Evolutionary conservation across 2,329 filamentous ascomycete species (phyloP), one percentile per base, ranked within the genome.

Genomic region (Ascochyta koolunga): DNA sequence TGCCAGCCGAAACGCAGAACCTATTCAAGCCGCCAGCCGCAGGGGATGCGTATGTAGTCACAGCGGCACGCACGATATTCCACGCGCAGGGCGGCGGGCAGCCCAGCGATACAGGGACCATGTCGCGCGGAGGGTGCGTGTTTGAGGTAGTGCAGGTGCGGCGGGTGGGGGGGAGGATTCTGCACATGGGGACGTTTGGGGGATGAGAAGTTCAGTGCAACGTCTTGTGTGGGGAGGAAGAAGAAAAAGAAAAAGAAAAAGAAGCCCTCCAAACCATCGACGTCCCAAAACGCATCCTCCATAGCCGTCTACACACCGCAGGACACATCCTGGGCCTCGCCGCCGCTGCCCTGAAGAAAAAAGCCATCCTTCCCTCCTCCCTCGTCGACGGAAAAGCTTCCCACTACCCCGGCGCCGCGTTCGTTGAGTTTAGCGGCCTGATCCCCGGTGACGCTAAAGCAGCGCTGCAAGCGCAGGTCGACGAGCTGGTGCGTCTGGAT

Each of bases 41-140:
- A 5, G 31, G 39, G 7, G 13, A 48, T 1, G 79, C 84, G 60
- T 79, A 81, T 64, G 81, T 86, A n/a, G 71, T 90, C 18, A 79
- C 85, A 5, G 88, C 86, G 0, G 77, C 83, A 2, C 74, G 82
- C 40, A 91, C 89, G n/a, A 86, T 91, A 56, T 91, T 91, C 73
- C 86, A 91, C 58, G 85, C 87, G 0, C 89, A 91, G 71, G 89
- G 89, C 18, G 89, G 89, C 55, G 89, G 89, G 7, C 89, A 91
- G 65, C 89, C 89, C 0, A 87, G 83, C 0, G 89, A 91, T 58
- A 78, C 80, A 10, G 89, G 89, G 18, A 75, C 67, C 35, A 88
- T 91, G 13, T 33, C n/a, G 18, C n/a, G n/a, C 19, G 7, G 64
- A 18, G 65, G 61, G 0, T 87, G 89, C 60, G 77, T 18, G 84